phyloP scores from a whole-genome alignment of 345 rosid genomes.

The Eucalyptus erythrocorys region DNA sequence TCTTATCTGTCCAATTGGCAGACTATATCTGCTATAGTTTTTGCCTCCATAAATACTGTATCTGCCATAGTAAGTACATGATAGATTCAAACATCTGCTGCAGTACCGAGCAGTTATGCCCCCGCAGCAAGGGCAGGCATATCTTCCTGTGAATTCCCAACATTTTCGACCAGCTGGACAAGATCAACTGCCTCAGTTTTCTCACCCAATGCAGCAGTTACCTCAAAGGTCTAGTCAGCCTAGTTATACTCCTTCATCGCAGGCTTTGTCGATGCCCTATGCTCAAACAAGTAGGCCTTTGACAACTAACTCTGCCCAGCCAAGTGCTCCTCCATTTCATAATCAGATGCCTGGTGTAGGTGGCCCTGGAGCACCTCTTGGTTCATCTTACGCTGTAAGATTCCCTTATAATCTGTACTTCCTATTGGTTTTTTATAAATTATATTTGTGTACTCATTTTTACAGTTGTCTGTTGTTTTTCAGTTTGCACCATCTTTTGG shows the following conservation, averaged over 20 bases:
- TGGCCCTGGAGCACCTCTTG: constrained; percentile 37
- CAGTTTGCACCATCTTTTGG: constrained; percentile 60
- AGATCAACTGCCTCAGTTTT: constrained; percentile 48
- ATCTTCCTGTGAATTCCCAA: constrained; percentile 43
- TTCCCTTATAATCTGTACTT: neutral
- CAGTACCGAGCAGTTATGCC: constrained; percentile 73
- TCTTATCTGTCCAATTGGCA: neutral
- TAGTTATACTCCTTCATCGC: constrained; percentile 37
- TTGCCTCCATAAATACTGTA: neutral
- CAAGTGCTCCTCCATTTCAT: constrained; percentile 14
- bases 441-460: neutral
- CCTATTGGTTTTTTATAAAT: neutral
- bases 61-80: neutral
- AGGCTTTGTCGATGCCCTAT: constrained; percentile 43
- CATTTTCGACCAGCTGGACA: constrained; percentile 74
- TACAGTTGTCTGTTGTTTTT: neutral
- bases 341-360: constrained; percentile 29
- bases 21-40: neutral
- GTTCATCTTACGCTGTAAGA: constrained; percentile 53
- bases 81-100: neutral
- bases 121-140: constrained; percentile 56
- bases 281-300: constrained; percentile 48
- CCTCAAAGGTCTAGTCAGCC: constrained; percentile 74
- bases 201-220: constrained; percentile 66
- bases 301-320: constrained; percentile 47